Base-by-base conservation (phyloP, 495 filamentous ascomycete species). In the Xylaria nigripes region DNA sequence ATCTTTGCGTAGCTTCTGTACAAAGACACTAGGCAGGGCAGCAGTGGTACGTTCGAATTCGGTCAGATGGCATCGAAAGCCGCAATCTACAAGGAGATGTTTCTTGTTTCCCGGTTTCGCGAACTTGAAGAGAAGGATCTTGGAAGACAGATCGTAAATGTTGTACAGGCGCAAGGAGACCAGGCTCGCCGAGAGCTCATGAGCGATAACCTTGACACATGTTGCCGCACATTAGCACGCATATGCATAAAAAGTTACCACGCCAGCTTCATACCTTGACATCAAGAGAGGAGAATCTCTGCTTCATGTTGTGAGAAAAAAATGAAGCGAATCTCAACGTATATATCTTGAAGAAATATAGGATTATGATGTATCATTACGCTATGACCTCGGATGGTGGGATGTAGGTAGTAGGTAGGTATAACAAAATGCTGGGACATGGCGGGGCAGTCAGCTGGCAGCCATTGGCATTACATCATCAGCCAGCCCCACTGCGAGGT, bases 61-160 rank as follows among this genome's bases (percentile, higher is more conserved):
- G 3, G 92, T 96, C 54, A 96, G 77, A 69, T 98, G 93, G 69
- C 88, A 92, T 66, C 93, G 90, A 71, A 98, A 98, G 41, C 93
- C 93, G 10, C 89, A 91, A 64, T 98, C 93, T 63, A 98, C 80
- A 42, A 98, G 73, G 44, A 98, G 75, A 66, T 96, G 91, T 60
- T 92, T 85, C 62, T 87, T 85, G 61, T 81, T 77, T 63, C 90
- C 83, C 30, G 93, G 88, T 67, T 90, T 95, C 54, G 91, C 85
- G 58, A 84, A 80, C 67, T 96, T 96, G 70, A 98, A 81, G 19
- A 98, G 86, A 68, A 97, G 90, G 68, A 97, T 95, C 58, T 91
- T 86, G 48, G 89, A 87, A 55, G 87, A 92, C 54, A 98, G 81
- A 72, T 97, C 93, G 75, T 97, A 96, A 70, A 96, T 83, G 72